Base-by-base conservation (phyloP, 2,329 filamentous ascomycete species). In the Ascosphaera pollenicola region DNA sequence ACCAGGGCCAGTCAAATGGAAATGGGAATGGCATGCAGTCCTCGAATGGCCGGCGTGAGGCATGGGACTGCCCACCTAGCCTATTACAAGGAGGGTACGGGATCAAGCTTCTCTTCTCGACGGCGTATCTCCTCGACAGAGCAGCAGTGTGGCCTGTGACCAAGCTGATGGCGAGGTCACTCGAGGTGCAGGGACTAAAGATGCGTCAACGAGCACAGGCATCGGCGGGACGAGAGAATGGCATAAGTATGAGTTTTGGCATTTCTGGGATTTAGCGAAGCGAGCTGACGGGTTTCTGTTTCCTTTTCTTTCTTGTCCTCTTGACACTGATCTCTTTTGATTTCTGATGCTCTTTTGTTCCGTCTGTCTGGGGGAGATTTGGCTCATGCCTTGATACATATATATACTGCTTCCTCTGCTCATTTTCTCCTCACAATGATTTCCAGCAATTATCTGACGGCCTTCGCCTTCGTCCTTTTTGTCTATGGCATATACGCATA, bases 71-170 rank as follows among this genome's bases (percentile, higher is more conserved):
- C 39, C 54, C 76, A 45, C 65, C 69, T 18, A 66, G 69, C 50
- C 64, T 67, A 49, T 68, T 72, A 42, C 64, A 75, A 50, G 73
- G 72, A 40, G 84, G 87, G 28, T 89, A 81, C 54, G 84, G 81
- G 18, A 77, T 78, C 44, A 89, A 85, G 61, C 74, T 94, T 37
- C 61, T 94, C 49, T 71, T 80, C 50, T 70, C 89, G 40, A 89
- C 81, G 45, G 81, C 84, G 37, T 78, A 82, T 58, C 79, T 91
- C 68, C 68, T 95, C 45, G 79, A 85, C 47, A 83, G 83, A 59
- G 79, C 82, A 45, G 78, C 81, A 46, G 82, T 93, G 19, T 98
- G 89, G 87, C 85, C 85, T 55, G 73, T 78, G 35, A 76, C 72
- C n/a, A 73, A 73, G 54, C 64, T 77, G 38, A 77, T 78, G 69